phyloP scores from a whole-genome alignment of 495 filamentous ascomycete species.

The Schizothecium vesticola region DNA sequence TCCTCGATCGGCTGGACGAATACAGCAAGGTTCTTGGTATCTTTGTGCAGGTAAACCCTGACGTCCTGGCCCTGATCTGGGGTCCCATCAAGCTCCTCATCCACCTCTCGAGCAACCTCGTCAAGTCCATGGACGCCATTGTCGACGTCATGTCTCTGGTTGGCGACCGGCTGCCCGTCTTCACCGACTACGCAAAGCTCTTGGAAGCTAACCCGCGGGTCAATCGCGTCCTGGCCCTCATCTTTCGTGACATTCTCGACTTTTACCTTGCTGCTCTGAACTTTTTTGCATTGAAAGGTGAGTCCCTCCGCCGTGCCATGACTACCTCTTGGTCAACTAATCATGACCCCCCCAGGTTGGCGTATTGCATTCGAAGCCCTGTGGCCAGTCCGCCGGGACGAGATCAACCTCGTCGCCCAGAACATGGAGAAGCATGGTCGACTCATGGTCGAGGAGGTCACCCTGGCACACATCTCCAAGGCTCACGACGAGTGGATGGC shows the following conservation, averaged over 20 bases:
- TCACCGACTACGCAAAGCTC: not conserved
- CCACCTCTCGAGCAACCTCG: constrained; percentile 19
- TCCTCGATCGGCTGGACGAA: not conserved
- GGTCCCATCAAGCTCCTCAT: constrained; percentile 24
- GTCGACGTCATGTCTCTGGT: constrained; percentile 15
- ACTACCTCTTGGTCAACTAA: not conserved
- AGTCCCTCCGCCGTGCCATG: not conserved
- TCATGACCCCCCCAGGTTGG: not conserved
- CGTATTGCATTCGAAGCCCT: not conserved
- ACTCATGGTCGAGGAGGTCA: not conserved
- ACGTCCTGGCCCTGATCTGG: constrained; percentile 27
- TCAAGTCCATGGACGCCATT: constrained; percentile 24
- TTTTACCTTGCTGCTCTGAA: constrained; percentile 23
- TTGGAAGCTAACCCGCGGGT: constrained; percentile 10
- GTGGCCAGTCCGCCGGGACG: not conserved
- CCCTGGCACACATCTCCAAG: not conserved
- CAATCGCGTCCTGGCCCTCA: constrained; percentile 23
- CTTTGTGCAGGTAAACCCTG: constrained; percentile 24
- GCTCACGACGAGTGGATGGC: not conserved
- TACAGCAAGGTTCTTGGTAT: constrained; percentile 10
- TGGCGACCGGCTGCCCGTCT: constrained; percentile 12
- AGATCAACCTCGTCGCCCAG: constrained; percentile 1
- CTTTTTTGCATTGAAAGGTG: constrained; percentile 18
- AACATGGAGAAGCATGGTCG: constrained; percentile 11
- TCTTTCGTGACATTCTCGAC: constrained; percentile 32